Conservation (phyloP, 2,329 filamentous ascomycete genomes). For the Alternaria rosae region DNA sequence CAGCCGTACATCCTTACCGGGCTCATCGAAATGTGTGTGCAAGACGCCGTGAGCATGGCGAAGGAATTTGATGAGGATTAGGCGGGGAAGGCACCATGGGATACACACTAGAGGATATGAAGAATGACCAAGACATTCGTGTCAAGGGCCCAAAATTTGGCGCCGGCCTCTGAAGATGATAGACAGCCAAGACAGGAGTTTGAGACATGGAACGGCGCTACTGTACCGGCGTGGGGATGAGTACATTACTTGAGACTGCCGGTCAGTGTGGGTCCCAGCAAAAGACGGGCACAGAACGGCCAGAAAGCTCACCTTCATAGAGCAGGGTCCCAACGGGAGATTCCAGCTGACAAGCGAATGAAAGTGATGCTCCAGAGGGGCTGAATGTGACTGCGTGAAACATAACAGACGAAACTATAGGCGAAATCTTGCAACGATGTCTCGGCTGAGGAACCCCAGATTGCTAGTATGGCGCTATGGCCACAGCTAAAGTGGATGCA, state of each 20-base stretch:
- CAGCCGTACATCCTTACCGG: slow-evolving; percentile 4
- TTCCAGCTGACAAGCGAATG: background rate
- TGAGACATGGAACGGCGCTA: slow-evolving; percentile 7
- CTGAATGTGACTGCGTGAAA: slow-evolving; percentile 12
- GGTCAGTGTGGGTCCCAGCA: slow-evolving; percentile 11
- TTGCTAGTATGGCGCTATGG: slow-evolving; percentile 18
- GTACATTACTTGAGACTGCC: slow-evolving; percentile 18
- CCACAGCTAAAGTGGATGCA: slow-evolving; percentile 16
- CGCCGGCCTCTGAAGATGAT: background rate
- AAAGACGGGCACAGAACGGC: background rate
- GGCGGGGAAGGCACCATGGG: background rate
- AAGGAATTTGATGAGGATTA: background rate
- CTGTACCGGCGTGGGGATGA: slow-evolving; percentile 9
- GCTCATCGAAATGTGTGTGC: slow-evolving; percentile 5
- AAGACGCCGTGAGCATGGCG: background rate
- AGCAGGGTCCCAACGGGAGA: background rate
- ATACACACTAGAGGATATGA: background rate
- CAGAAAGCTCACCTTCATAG: background rate
- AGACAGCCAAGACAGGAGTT: slow-evolving; percentile 4
- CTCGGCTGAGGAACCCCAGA: slow-evolving; percentile 22
- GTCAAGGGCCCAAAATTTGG: background rate
- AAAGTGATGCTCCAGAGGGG: background rate
- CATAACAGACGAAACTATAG: slow-evolving; percentile 10
- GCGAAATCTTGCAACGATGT: slow-evolving; percentile 3
- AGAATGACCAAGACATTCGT: background rate